Conservation (phyloP, 768 basidiomycete species). For the Leccinum rimulosum region DNA sequence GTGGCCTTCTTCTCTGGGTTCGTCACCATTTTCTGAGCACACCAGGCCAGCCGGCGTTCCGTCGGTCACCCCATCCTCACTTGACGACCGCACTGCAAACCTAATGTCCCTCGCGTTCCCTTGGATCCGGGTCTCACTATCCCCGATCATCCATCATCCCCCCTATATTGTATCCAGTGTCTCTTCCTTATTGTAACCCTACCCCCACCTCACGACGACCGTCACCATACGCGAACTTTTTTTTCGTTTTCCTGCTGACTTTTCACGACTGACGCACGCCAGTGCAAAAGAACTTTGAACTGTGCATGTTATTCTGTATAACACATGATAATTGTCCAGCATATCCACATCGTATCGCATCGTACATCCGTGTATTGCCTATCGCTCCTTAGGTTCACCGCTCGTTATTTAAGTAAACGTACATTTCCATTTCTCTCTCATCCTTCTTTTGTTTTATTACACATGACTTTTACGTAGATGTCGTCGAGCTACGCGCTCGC, state of each 20-base stretch:
- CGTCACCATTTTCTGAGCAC: conserved; percentile 6
- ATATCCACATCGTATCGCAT: neutral
- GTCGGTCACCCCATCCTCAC: neutral
- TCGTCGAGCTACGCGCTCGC: neutral
- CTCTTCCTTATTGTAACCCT: neutral
- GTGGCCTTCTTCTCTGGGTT: conserved; percentile 11
- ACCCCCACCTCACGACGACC: neutral
- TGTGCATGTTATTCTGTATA: neutral
- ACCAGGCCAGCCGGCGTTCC: neutral
- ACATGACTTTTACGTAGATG: neutral
- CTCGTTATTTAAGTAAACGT: neutral
- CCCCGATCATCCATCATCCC: neutral
- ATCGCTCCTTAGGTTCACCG: neutral
- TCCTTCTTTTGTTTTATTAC: neutral
- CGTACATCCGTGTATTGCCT: neutral
- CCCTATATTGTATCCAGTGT: neutral
- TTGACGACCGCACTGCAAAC: neutral
- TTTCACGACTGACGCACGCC: neutral
- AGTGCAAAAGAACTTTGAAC: neutral
- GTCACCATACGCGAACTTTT: neutral
- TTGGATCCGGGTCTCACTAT: neutral
- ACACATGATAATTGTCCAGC: neutral
- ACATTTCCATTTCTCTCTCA: neutral
- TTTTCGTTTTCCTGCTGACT: neutral
- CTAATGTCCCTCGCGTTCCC: neutral